Conservation (phyloP, 306 rosid species). For the Medicago lupulina region DNA sequence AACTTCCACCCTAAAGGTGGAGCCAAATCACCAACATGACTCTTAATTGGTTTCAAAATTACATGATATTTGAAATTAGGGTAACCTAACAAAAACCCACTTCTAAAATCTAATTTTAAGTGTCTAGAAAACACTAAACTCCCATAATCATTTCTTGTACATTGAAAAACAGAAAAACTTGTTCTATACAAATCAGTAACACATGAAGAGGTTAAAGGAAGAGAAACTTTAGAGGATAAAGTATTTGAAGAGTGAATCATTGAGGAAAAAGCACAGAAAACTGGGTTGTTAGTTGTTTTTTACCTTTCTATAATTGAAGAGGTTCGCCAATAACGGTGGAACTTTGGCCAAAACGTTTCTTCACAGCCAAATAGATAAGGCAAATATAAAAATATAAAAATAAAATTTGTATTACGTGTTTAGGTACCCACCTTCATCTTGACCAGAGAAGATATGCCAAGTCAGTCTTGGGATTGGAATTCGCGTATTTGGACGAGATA, state of each 20-base stretch:
- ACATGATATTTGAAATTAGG: slow-evolving; percentile 48
- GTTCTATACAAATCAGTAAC: slow-evolving; percentile 37
- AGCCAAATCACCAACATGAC: slow-evolving; percentile 53
- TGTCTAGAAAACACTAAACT: slow-evolving; percentile 43
- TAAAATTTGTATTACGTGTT: too few relatives aligned
- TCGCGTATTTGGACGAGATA: too few relatives aligned
- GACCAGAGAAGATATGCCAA: too few relatives aligned
- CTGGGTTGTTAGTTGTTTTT: too few relatives aligned
- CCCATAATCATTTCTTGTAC: slow-evolving; percentile 40
- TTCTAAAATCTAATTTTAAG: slow-evolving; percentile 53
- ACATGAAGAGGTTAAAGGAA: slow-evolving; percentile 44
- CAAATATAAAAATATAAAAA: too few relatives aligned
- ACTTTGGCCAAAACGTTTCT: too few relatives aligned
- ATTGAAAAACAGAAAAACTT: slow-evolving; percentile 42
- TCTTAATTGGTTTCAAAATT: slow-evolving; percentile 48
- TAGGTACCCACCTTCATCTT: too few relatives aligned
- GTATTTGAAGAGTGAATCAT: slow-evolving; percentile 49
- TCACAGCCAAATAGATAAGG: too few relatives aligned
- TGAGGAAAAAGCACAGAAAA: too few relatives aligned
- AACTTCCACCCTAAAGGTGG: slow-evolving; percentile 60
- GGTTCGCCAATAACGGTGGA: too few relatives aligned
- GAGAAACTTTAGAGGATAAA: slow-evolving; percentile 48
- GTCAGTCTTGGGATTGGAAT: too few relatives aligned
- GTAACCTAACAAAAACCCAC: slow-evolving; percentile 54
- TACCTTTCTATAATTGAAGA: too few relatives aligned